Base-by-base conservation (phyloP, 768 basidiomycete genomes). In the Chlorophyllum brunneum region DNA sequence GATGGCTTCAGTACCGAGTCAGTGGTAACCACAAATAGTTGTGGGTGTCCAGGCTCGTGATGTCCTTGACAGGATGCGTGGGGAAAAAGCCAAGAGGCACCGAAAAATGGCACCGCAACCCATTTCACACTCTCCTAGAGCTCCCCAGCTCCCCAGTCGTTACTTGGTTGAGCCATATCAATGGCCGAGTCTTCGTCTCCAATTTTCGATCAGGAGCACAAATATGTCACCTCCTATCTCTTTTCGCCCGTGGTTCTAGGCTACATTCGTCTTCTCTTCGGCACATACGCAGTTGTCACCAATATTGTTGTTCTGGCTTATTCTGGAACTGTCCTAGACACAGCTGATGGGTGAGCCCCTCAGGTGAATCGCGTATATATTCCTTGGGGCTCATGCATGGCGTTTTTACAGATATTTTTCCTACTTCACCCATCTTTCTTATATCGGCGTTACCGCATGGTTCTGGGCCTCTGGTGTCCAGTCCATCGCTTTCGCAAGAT, bases 101-200 rank as follows among this genome's bases (percentile, higher is more conserved):
- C n/a, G n/a, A n/a, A n/a, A n/a, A n/a, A n/a, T n/a, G n/a, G n/a
- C n/a, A n/a, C n/a, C n/a, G n/a, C n/a, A n/a, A n/a, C n/a, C n/a
- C n/a, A n/a, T n/a, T n/a, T n/a, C n/a, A n/a, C n/a, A n/a, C n/a
- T n/a, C n/a, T n/a, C n/a, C n/a, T n/a, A n/a, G n/a, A n/a, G n/a
- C n/a, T n/a, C n/a, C n/a, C n/a, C n/a, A n/a, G n/a, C n/a, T n/a
- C n/a, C n/a, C n/a, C n/a, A n/a, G n/a, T n/a, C n/a, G n/a, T n/a
- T n/a, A n/a, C n/a, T n/a, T n/a, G n/a, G n/a, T n/a, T n/a, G n/a
- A n/a, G n/a, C n/a, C n/a, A n/a, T n/a, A 36, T 82, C 59, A 74
- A 80, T 72, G 20, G 3, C 16, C n/a, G 3, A 11, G 5, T 20
- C n/a, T 2, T 31, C 27, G 7, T 18, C 44, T 5, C 11, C 34